Conservation (phyloP, 176 grass and related monocot genomes). For the Oropetium thomaeum region DNA sequence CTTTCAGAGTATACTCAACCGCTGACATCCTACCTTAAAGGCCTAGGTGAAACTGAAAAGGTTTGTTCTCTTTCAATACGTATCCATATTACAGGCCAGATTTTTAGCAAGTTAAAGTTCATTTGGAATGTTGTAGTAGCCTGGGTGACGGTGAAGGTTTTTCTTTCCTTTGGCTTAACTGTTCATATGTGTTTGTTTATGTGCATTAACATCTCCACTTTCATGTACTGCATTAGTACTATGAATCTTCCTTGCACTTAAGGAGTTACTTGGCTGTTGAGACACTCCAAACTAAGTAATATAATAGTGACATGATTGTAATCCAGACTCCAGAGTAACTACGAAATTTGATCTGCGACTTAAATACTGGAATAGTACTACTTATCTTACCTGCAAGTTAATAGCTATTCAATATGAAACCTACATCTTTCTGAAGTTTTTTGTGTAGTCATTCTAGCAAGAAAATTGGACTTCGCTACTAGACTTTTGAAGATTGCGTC, state of each 20-base stretch:
- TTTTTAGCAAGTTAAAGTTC: slow-evolving; percentile 22
- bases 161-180: background rate
- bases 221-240: background rate
- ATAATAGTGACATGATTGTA: background rate
- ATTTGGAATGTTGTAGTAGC: slow-evolving; percentile 3
- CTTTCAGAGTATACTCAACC: slow-evolving; percentile 78
- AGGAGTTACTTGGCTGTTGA: background rate
- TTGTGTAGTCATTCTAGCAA: background rate
- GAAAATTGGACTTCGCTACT: background rate
- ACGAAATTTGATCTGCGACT: background rate
- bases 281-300: slow-evolving; percentile 5
- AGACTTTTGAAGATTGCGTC: too few species aligned
- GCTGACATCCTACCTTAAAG: slow-evolving; percentile 69
- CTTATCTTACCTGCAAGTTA: background rate
- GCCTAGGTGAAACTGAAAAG: slow-evolving; percentile 71
- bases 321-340: background rate
- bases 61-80: slow-evolving; percentile 39
- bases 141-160: background rate
- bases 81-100: background rate
- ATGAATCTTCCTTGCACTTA: background rate
- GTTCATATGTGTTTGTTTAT: background rate
- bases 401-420: background rate
- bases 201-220: background rate
- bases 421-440: background rate
- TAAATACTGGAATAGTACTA: background rate